Percentiles rank a stretch among this genome's conserved stretches.
Evolutionary conservation across 116 monocot species (phyloP).

Genomic region (Posidonia oceanica): DNA sequence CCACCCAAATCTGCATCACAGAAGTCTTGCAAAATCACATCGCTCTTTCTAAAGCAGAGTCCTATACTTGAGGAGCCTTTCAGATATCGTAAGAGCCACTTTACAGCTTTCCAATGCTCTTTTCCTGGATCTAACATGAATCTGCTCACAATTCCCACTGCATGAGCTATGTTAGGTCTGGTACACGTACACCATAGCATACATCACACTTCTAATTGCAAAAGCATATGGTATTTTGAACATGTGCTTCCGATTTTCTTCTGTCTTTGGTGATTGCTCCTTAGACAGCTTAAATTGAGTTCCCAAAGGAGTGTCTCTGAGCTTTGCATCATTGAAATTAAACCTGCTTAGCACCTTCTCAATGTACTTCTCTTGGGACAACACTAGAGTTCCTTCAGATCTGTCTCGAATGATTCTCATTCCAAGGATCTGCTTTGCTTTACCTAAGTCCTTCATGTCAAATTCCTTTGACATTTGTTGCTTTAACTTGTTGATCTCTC

Average conservation of each 20-base stretch:
- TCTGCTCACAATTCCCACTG: constrained; percentile 2
- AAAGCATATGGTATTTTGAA: background rate
- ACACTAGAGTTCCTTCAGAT: background rate
- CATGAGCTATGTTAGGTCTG: constrained; percentile 2
- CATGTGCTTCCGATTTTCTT: background rate
- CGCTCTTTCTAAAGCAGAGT: background rate
- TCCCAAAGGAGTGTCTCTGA: background rate
- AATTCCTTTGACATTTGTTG: background rate
- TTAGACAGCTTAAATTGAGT: background rate
- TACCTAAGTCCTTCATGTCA: background rate
- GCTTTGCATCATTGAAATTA: background rate
- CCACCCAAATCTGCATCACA: background rate
- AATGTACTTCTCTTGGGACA: background rate
- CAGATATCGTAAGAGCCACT: background rate
- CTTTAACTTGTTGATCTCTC: background rate
- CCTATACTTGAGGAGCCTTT: background rate
- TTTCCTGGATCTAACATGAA: constrained; percentile 3
- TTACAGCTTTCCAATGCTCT: constrained; percentile 1
- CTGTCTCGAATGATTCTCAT: constrained; percentile 1
- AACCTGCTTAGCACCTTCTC: constrained; percentile 7
- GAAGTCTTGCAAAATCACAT: background rate
- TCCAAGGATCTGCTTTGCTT: background rate
- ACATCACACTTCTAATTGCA: constrained; percentile 1
- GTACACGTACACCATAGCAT: constrained; percentile 15
- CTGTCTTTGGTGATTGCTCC: background rate